phyloP scores from a whole-genome alignment of 2,329 filamentous ascomycete species.

The Graphiopsis chlorocephala region DNA sequence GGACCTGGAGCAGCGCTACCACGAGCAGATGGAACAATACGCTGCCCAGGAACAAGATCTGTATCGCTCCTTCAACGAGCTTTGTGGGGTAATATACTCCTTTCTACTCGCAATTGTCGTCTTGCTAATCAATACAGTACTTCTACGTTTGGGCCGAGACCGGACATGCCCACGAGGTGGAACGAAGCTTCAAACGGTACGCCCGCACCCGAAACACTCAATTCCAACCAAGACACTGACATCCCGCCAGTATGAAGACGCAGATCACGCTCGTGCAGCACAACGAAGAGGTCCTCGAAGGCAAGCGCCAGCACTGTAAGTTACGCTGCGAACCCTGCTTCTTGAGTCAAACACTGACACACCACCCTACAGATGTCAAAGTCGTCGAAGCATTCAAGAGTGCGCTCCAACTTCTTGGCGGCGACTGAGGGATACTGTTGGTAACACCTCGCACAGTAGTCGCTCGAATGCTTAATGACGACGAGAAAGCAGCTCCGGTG shows the following conservation, averaged over 20 bases:
- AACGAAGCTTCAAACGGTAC: slow-evolving; percentile 73
- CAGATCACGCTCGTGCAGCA: slow-evolving; percentile 65
- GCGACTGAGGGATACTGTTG: slow-evolving; percentile 44
- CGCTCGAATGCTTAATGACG: slow-evolving; percentile 57
- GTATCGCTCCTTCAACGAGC: slow-evolving; percentile 30
- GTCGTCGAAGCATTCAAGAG: slow-evolving; percentile 49
- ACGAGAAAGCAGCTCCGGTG: not conserved
- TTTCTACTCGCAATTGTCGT: slow-evolving; percentile 8
- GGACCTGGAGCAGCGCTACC: slow-evolving; percentile 68
- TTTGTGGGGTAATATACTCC: slow-evolving; percentile 58
- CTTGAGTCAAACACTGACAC: slow-evolving; percentile 5
- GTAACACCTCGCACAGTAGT: slow-evolving; percentile 84
- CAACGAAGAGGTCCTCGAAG: slow-evolving; percentile 10
- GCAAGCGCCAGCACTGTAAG: slow-evolving; percentile 80
- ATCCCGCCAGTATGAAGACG: slow-evolving; percentile 64
- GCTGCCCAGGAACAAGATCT: slow-evolving; percentile 60
- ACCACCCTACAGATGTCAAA: slow-evolving; percentile 39
- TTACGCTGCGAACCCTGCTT: slow-evolving; percentile 14
- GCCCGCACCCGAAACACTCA: slow-evolving; percentile 16
- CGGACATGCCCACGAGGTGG: slow-evolving; percentile 69
- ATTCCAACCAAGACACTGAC: not conserved
- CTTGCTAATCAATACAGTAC: slow-evolving; percentile 52
- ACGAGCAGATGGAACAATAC: slow-evolving; percentile 61
- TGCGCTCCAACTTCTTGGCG: slow-evolving; percentile 45
- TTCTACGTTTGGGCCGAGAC: slow-evolving; percentile 77